Conservation (phyloP, 805 yeast species). For the Priceomyces castillae region DNA sequence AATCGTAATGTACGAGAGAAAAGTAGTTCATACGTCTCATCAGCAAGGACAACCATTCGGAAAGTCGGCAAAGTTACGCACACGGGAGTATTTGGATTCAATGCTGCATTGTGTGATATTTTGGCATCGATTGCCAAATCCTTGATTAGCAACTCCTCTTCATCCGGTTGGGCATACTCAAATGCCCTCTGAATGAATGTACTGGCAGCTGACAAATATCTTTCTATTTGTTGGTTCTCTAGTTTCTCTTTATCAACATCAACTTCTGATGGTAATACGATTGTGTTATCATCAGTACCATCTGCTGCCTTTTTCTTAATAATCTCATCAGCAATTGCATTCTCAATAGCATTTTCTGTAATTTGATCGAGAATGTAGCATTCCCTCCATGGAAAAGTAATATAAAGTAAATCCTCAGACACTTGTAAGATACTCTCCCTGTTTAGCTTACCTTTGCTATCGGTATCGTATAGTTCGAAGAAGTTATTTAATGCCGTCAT, state of each 20-base stretch:
- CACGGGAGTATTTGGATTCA: conserved; percentile 77
- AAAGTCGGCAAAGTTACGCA: conserved; percentile 80
- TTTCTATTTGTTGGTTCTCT: conserved; percentile 63
- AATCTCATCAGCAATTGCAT: conserved; percentile 63
- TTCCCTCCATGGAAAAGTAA: conserved; percentile 86
- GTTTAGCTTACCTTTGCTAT: conserved; percentile 58
- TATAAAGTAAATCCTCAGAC: conserved; percentile 80
- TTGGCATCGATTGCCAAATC: conserved; percentile 36
- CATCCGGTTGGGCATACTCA: conserved; percentile 78
- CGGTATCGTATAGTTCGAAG: conserved; percentile 69
- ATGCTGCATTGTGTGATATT: conserved; percentile 69
- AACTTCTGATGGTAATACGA: conserved; percentile 56
- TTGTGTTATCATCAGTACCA: conserved; percentile 22
- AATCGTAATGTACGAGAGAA: conserved; percentile 66
- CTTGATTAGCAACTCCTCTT: conserved; percentile 33
- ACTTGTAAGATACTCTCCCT: conserved; percentile 78
- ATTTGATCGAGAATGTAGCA: conserved; percentile 61
- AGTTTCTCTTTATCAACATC: conserved; percentile 61
- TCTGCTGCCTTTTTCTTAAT: conserved; percentile 29
- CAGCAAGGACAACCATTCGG: conserved; percentile 91
- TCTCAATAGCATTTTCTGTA: conserved; percentile 62
- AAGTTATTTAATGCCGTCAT: conserved; percentile 77
- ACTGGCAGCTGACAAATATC: conserved; percentile 85
- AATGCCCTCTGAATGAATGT: conserved; percentile 83
- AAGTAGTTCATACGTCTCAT: conserved; percentile 85